phyloP scores from a whole-genome alignment of 805 yeast genomes.

The Blastobotrys attinorum region DNA sequence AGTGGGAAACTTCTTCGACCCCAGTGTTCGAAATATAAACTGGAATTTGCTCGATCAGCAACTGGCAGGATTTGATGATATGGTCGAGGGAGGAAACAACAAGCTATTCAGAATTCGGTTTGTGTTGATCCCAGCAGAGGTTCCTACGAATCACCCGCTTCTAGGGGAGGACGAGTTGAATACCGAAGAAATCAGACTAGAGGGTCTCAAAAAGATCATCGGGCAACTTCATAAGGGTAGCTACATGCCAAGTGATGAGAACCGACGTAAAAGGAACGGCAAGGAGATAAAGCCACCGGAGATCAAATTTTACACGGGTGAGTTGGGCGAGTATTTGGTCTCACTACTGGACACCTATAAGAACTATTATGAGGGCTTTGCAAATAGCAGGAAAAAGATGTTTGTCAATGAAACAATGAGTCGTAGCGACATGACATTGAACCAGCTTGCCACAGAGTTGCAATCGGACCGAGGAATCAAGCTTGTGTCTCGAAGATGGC shows the following conservation, averaged over 20 bases:
- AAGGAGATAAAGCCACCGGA: conserved; percentile 56
- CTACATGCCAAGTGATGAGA: conserved; percentile 38
- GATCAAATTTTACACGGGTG: conserved; percentile 81
- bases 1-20: conserved; percentile 46
- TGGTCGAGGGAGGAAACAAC: conserved; percentile 42
- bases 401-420: conserved; percentile 32
- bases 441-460: conserved; percentile 53
- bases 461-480: conserved; percentile 54
- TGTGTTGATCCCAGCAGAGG: conserved; percentile 74
- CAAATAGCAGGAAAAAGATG: conserved; percentile 29
- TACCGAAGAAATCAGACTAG: conserved; percentile 86
- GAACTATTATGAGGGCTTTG: conserved; percentile 29
- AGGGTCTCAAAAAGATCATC: conserved; percentile 64
- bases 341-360: conserved; percentile 32
- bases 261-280: conserved; percentile 26
- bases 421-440: conserved; percentile 39
- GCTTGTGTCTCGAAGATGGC: conserved; percentile 83
- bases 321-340: conserved; percentile 55
- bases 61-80: conserved; percentile 85
- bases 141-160: conserved; percentile 28
- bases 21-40: conserved; percentile 40
- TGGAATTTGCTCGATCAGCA: conserved; percentile 92
- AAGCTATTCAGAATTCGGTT: conserved; percentile 58
- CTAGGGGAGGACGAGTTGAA: conserved; percentile 45
- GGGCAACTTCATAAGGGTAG: conserved; percentile 55